Conservation (phyloP, 371 early-diverging fungal species). For the Coemansia sp. region DNA sequence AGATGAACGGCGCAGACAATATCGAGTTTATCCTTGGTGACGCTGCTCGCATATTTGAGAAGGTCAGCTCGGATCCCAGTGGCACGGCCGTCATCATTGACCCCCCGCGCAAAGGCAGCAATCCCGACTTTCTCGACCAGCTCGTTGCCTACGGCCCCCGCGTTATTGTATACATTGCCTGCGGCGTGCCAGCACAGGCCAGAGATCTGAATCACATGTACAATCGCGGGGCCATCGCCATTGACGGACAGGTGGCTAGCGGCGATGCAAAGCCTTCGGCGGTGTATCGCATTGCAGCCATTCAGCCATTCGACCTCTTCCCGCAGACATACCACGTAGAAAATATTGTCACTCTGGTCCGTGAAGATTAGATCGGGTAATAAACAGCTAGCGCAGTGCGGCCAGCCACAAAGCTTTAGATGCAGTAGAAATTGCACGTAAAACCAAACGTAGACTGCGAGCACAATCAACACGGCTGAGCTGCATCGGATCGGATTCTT, state of each 20-base stretch:
- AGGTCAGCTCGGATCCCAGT: constrained; percentile 51
- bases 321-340: constrained; percentile 68
- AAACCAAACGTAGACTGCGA: background rate
- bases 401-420: background rate
- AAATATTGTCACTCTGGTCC: constrained; percentile 59
- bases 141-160: constrained; percentile 61
- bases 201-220: constrained; percentile 56
- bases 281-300: constrained; percentile 54
- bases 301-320: constrained; percentile 69
- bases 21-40: constrained; percentile 58
- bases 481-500: background rate
- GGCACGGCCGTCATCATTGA: constrained; percentile 66
- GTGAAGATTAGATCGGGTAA: constrained; percentile 11
- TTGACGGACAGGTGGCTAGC: constrained; percentile 17
- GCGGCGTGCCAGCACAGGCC: constrained; percentile 63
- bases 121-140: constrained; percentile 59
- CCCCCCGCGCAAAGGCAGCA: constrained; percentile 67
- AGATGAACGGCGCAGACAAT: constrained; percentile 58
- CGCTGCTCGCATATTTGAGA: constrained; percentile 58
- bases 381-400: background rate
- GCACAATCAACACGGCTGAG: background rate
- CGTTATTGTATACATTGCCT: constrained; percentile 66
- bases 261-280: constrained; percentile 30
- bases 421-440: constrained; percentile 5
- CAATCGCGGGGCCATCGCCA: constrained; percentile 42